Evolutionary conservation across 192 early-diverging fungal species (phyloP), one percentile per base, ranked within the genome.

Genomic region (Backusella parvicylindrica): DNA sequence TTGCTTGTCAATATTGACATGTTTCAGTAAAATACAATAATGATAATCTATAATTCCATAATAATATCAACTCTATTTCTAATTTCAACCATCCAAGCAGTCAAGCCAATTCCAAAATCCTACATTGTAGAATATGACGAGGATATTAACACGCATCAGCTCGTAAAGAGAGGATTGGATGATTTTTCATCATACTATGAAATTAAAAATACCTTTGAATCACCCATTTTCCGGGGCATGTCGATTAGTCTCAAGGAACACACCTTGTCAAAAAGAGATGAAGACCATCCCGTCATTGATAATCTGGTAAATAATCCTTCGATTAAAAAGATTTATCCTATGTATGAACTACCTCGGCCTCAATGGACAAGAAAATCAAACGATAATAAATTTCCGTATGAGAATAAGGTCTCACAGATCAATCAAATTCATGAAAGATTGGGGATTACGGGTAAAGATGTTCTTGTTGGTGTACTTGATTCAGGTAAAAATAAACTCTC

Each of bases 401-500:
- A 72, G 21, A 36, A 68, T 37, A 12, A 83, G 6, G 69, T 81
- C 60, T 89, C 89, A 6, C 88, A 89, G 12, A 86, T 90, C 2
- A 73, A 79, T 35, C 69, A 67, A 49, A 82, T 86, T 3, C 88
- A 86, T 28, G 69, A 76, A n/a, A 73, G 81, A 21, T 78, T 89
- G 35, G 82, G 79, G 7, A 73, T 89, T 50, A 82, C 81, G 23
- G 92, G 92, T 6, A 86, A 86, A 78, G 91, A 86, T 26, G 73
- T 93, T 65, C 84, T 84, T 31, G 82, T 93, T 32, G 90, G 89
- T 63, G 74, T 93, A 68, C 71, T 93, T 21, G 92, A 93, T 78
- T 86, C 82, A 21, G 91, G 91, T 78, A 36, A 32, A 36, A 36
- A 67, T 35, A 67, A 26, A 53, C 50, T 56, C 50, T 56, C 50